phyloP scores from a whole-genome alignment of 352 stramenopile species.

The Pythium graminicola region DNA sequence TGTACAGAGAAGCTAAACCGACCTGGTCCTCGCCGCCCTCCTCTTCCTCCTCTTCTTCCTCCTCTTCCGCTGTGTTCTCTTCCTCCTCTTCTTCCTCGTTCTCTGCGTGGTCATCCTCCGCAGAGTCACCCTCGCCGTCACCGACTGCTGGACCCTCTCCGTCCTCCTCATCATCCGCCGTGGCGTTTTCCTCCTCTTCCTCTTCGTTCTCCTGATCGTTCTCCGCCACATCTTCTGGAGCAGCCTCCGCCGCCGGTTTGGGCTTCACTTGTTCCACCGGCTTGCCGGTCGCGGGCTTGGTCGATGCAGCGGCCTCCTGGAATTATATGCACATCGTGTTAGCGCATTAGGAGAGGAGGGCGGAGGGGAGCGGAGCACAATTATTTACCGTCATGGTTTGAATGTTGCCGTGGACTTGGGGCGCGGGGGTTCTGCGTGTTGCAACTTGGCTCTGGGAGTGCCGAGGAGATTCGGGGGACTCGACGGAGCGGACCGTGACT shows the following conservation, averaged over 20 bases:
- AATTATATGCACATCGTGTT: not conserved
- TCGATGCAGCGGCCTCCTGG: conserved; percentile 15
- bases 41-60: conserved; percentile 28
- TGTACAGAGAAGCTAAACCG: conserved; percentile 59
- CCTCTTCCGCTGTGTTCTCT: conserved; percentile 17
- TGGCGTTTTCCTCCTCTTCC: conserved; percentile 30
- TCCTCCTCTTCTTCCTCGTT: conserved; percentile 28
- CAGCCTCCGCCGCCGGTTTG: conserved; percentile 13
- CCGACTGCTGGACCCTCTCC: conserved; percentile 25
- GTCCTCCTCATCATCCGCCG: conserved; percentile 24
- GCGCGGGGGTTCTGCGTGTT: conserved; percentile 1
- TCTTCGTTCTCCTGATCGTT: conserved; percentile 31
- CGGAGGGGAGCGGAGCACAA: conserved; percentile 2
- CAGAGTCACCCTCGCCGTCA: conserved; percentile 27
- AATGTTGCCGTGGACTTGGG: conserved; percentile 7
- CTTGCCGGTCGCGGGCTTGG: conserved; percentile 11
- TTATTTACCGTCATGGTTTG: conserved; percentile 15
- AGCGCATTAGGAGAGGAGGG: not conserved
- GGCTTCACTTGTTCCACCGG: conserved; percentile 18
- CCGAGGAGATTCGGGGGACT: not conserved
- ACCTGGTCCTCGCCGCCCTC: conserved; percentile 37
- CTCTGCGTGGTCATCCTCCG: conserved; percentile 33
- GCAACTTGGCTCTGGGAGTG: conserved; percentile 13
- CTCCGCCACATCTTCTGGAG: conserved; percentile 24
- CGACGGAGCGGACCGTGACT: conserved; percentile 7